Evolutionary conservation across 306 rosid species (phyloP), one percentile per base, ranked within the genome.

Genomic region (Astragalus glycyphyllos): DNA sequence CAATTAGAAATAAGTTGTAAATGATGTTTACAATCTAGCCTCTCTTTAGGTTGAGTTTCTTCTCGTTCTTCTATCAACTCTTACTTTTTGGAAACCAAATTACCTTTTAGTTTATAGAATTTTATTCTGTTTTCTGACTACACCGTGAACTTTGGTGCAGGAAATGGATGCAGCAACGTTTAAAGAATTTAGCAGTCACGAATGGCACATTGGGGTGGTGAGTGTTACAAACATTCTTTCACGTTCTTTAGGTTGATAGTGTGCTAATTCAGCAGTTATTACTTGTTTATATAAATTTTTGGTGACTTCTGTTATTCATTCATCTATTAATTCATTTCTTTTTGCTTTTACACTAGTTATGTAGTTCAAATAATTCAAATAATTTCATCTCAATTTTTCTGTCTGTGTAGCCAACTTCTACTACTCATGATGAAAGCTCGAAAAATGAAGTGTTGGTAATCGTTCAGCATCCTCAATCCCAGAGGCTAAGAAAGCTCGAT

Each of bases 191-290:
- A 82, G 87, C 7, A 67, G 83, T 37, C 87, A 79, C 48, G 89
- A 84, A 77, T 91, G 99, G 96, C 92, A 94, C 80, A 89, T 94
- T 64, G 97, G 97, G 34, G 88, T 94, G 91, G 97, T 94, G 82
- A 82, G 90, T 76, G 65, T 38, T 44, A 34, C 53, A 51, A 68
- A 50, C 73, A 45, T 56, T 23, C 57, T 6, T 32, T 10, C 60
- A 59, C 20, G 16, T 69, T 68, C 53, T 42, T 65, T 38, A 26
- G 56, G 35, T 53, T 8, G 8, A 26, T 54, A 45, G 32, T 47
- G 51, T 51, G 37, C 48, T 41, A 8, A 7, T 40, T 58, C 11
- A 58, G 51, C 35, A 44, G 45, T 51, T 12, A 6, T 48, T 48
- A 6, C 54, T 16, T 53, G 34, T 44, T 17, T 10, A 4, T 51